Base-by-base conservation (phyloP, 2,329 filamentous ascomycete genomes). In the Blumeria graminis region DNA sequence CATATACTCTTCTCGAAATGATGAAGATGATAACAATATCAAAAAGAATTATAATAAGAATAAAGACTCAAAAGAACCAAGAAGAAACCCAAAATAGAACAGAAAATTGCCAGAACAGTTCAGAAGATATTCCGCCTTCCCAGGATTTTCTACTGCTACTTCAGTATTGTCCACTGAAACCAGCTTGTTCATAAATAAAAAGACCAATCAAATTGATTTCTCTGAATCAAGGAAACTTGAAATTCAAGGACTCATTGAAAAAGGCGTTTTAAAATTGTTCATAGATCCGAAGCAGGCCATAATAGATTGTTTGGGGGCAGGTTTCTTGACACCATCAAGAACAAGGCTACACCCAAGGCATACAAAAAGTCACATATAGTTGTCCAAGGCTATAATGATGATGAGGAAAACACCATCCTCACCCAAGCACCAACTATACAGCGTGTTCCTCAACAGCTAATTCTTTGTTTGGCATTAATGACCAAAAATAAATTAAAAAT, bases 261-360 rank as follows among this genome's bases (percentile, higher is more conserved):
- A 38, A n/a, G 34, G 3, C 34, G 36, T 39, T 54, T 54, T n/a
- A 22, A 54, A 39, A 54, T 54, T 38, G 34, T 22, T 22, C 33
- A 54, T 18, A 38, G 8, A 34, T 54, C 34, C 6, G 16, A 38
- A 35, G 4, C 39, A 3, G 14, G 50, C 5, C 43, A 50, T 3
- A 41, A 32, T 1, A 18, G 52, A 33, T 48, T 61, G 10, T 60
- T 59, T 48, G 58, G 57, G 7, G 50, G 22, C 9, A n/a, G 56
- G 14, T 60, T 60, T 50, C 39, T 61, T 14, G 57, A 61, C 45
- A 38, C 58, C 16, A 55, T 61, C 3, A 61, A 61, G 33, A 56
- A 59, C 32, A 18, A 56, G 22, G 34, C 55, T 6, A 60, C 48
- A 6, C 14, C 28, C 0, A 58, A 58, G 28, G 48, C 55, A 14